Base-by-base conservation (phyloP, 1,284 basidiomycete genomes). In the Gastroboletus turbinatus region DNA sequence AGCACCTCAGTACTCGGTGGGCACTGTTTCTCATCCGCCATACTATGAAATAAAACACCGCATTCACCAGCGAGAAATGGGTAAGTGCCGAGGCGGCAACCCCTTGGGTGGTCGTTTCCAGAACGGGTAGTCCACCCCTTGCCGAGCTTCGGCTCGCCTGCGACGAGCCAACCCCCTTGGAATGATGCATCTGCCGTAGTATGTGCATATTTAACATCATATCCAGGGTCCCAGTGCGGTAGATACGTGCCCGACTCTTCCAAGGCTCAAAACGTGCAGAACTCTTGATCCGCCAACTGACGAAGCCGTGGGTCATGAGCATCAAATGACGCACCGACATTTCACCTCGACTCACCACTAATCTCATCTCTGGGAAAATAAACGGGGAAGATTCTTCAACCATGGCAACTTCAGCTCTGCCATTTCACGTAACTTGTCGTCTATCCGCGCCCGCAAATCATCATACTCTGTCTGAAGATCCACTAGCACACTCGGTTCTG, bases 371-470 rank as follows among this genome's bases (percentile, higher is more conserved):
- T 36, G 19, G 5, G 8, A 3, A 25, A 59, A 19, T 21, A 48
- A 39, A 19, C 63, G 60, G 5, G 3, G 11, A 27, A 61, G 2
- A 11, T 13, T 8, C 38, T 23, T 42, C 5, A 49, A 23, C 49
- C 40, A 19, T 1, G 62, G 14, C 25, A 58, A 14, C 35, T 47
- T 63, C n/a, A 65, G 29, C 30, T 49, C 35, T 8, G 57, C 43
- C 63, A 65, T 58, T 27, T 63, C 55, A n/a, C 35, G 50, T 6
- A 61, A 17, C 32, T 7, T 46, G n/a, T 52, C 32, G 7, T 63
- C 58, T 23, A 65, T 47, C 21, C 53, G 46, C 5, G 2, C 4
- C 3, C 40, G 60, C 49, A 63, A n/a, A 0, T 35, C 60, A 4
- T 44, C 27, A 27, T 58, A 58, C 25, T 63, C 63, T 29, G 2